Evolutionary conservation across 768 basidiomycete species (phyloP).

Genomic region (Kwoniella sp.): DNA sequence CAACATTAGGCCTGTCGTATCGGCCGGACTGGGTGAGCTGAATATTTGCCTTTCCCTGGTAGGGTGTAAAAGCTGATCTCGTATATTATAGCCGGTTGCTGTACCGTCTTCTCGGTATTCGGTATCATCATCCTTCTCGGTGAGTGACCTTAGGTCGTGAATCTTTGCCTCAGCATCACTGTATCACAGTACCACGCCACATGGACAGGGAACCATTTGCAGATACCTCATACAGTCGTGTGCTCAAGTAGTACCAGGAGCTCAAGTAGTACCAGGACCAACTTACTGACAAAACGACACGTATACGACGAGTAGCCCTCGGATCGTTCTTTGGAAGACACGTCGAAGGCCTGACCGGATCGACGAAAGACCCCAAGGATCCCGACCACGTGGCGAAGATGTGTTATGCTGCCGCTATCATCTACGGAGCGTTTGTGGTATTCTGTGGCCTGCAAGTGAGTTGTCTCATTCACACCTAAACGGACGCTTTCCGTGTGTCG

Average conservation of each 20-base stretch:
- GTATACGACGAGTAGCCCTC: slow-evolving; percentile 50
- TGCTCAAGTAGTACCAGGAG: too few species aligned
- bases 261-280: too few species aligned
- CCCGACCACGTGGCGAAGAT: slow-evolving; percentile 56
- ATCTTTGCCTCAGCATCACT: too few species aligned
- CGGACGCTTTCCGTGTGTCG: not conserved
- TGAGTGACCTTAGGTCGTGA: too few species aligned
- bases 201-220: too few species aligned
- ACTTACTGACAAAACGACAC: too few species aligned
- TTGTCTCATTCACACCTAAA: slow-evolving; percentile 7
- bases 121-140: slow-evolving; percentile 55
- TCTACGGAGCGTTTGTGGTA: slow-evolving; percentile 56
- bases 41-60: not conserved
- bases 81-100: slow-evolving; percentile 47
- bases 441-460: slow-evolving; percentile 58
- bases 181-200: too few species aligned
- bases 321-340: slow-evolving; percentile 52
- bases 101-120: slow-evolving; percentile 55
- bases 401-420: slow-evolving; percentile 57
- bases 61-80: slow-evolving; percentile 17
- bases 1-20: slow-evolving; percentile 52
- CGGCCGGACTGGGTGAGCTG: slow-evolving; percentile 50
- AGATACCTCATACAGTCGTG: too few species aligned
- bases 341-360: slow-evolving; percentile 57
- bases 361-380: slow-evolving; percentile 54